phyloP scores from a whole-genome alignment of 2,329 filamentous ascomycete species.

The Phialophora tarda region DNA sequence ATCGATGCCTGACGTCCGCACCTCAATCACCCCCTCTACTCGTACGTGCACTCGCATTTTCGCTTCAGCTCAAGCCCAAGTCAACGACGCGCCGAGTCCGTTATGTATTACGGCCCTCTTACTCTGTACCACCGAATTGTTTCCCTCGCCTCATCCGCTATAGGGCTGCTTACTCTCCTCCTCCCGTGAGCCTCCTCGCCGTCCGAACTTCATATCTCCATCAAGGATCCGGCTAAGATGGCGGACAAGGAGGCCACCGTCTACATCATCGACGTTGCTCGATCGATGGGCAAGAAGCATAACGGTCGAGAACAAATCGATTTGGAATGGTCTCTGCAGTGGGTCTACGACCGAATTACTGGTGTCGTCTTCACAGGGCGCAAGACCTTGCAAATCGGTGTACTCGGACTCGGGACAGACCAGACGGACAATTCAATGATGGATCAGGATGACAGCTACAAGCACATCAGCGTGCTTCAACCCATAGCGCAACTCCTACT shows the following conservation, averaged over 20 bases:
- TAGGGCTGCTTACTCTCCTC: neutral
- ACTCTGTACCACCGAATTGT: neutral
- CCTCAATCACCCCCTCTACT: neutral
- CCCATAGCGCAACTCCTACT: slow-evolving; percentile 69
- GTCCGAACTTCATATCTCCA: neutral
- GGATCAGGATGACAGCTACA: slow-evolving; percentile 71
- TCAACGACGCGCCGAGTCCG: neutral
- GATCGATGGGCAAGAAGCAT: slow-evolving; percentile 77
- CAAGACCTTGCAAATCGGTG: slow-evolving; percentile 76
- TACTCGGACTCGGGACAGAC: slow-evolving; percentile 83
- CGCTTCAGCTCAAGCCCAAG: neutral
- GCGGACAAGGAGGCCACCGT: slow-evolving; percentile 85
- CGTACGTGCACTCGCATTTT: neutral
- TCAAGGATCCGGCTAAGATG: slow-evolving; percentile 61
- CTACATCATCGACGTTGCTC: slow-evolving; percentile 87
- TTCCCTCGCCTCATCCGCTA: neutral
- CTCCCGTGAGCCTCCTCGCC: neutral
- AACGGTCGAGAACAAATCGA: slow-evolving; percentile 76
- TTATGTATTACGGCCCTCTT: neutral
- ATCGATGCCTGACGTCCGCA: slow-evolving; percentile 7
- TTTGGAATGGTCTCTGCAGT: slow-evolving; percentile 86
- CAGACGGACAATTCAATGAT: slow-evolving; percentile 73
- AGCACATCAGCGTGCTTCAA: slow-evolving; percentile 76
- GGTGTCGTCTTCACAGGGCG: slow-evolving; percentile 73
- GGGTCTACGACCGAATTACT: slow-evolving; percentile 92